A percentile compares a stretch with the other conserved stretches of the same genome.
Evolutionary conservation across 257 asterid species (phyloP).

Genomic region (Fraxinus cuspidata): DNA sequence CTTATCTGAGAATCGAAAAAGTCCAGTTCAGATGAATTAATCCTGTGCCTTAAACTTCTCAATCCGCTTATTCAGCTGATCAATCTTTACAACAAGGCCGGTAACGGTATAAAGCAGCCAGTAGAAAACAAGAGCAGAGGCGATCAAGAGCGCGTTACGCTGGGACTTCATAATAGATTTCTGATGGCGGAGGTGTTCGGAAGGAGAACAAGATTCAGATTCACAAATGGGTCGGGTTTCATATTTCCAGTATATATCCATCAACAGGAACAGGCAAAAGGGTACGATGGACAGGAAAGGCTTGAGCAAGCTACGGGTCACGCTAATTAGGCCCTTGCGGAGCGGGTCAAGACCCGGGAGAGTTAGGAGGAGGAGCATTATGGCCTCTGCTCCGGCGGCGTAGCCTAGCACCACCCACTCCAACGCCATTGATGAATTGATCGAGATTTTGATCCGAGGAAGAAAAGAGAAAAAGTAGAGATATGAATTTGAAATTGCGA

Average conservation of each 20-base stretch:
- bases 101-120: conserved; percentile 92
- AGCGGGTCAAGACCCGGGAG: conserved; percentile 83
- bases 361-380: conserved; percentile 89
- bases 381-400: conserved; percentile 94
- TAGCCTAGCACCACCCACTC: conserved; percentile 95
- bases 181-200: conserved; percentile 91
- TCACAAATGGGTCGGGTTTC: conserved; percentile 78
- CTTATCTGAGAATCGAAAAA: neutral
- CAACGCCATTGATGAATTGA: conserved; percentile 59
- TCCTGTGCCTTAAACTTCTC: conserved; percentile 76
- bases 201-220: conserved; percentile 75
- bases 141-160: conserved; percentile 87
- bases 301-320: conserved; percentile 71
- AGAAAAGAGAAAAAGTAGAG: conserved; percentile 13
- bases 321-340: conserved; percentile 80
- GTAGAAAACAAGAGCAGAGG: conserved; percentile 80
- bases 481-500: neutral
- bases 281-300: conserved; percentile 86
- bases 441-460: conserved; percentile 23
- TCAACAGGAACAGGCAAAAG: conserved; percentile 76
- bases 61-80: conserved; percentile 60
- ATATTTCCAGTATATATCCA: conserved; percentile 97
- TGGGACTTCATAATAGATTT: conserved; percentile 91
- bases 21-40: conserved; percentile 29
- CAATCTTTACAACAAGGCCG: conserved; percentile 69